Base-by-base conservation (phyloP, 352 stramenopile species). In the Blastocystis sp. region DNA sequence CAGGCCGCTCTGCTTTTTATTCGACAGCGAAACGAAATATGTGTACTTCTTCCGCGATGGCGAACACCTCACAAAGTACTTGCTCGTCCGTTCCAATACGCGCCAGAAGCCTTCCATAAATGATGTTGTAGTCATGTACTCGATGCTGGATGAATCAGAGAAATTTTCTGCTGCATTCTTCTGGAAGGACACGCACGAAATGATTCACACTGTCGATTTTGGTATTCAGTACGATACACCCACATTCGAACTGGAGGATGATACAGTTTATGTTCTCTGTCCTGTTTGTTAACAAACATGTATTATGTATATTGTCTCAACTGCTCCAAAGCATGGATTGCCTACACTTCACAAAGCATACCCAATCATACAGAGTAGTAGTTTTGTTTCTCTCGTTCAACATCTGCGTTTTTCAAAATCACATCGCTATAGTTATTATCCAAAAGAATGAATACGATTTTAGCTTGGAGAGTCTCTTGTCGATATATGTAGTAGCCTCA, bases 281-380 rank as follows among this genome's bases (percentile, higher is more conserved):
- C 47, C 9, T 62, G 16, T 56, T 81, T 63, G 13, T 81, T 81
- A 81, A 81, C 70, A 81, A 81, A 65, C 41, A 81, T 24, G 30
- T 63, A 81, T 47, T 41, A 64, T n/a, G 65, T 65, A 1, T 39
- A 37, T 24, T 37, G 37, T 16, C 45, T 53, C 13, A 76, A 26
- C 39, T 76, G 65, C n/a, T 81, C 70, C 1, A 81, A 37, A 18
- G n/a, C 30, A 41, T 81, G 70, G 30, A 81, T 63, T 24, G 70
- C 70, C 70, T 81, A 64, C 0, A 26, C 4, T 30, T 55, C 7
- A 66, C 24, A 1, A 30, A 30, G 4, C 16, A 34, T 47, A 1
- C 24, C 6, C 26, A 45, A 9, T 8, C 47, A 16, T 43, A 81
- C 70, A 47, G 43, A 65, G 34, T 63, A 81, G 20, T 81, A 81